phyloP scores from a whole-genome alignment of 129 eudicot genomes.

The Tagetes erecta region DNA sequence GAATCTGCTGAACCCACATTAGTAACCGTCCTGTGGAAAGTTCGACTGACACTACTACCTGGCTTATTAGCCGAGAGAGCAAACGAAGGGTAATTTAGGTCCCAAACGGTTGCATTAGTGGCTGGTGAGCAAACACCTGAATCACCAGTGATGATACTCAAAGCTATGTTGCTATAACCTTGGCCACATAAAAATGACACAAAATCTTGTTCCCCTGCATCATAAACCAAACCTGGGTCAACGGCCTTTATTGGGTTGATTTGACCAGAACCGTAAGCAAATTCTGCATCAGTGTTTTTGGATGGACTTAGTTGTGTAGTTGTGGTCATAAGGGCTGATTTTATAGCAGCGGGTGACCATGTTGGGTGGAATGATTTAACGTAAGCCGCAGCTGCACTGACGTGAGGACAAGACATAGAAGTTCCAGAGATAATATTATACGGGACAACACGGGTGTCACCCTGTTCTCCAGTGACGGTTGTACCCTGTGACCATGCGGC shows the following conservation, averaged over 20 bases:
- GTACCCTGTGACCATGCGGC: slow-evolving; percentile 59
- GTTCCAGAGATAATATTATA: slow-evolving; percentile 59
- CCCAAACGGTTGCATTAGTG: slow-evolving; percentile 31
- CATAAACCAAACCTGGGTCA: slow-evolving; percentile 56
- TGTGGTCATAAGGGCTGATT: slow-evolving; percentile 71
- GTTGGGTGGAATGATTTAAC: slow-evolving; percentile 58
- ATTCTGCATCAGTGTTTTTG: slow-evolving; percentile 39
- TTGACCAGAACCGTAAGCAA: slow-evolving; percentile 61
- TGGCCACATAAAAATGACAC: slow-evolving; percentile 52
- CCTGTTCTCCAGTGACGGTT: slow-evolving; percentile 37
- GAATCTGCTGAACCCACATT: slow-evolving; percentile 47
- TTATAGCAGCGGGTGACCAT: slow-evolving; percentile 69
- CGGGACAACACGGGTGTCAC: slow-evolving; percentile 48
- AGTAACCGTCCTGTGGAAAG: slow-evolving; percentile 47
- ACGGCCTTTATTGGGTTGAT: slow-evolving; percentile 40
- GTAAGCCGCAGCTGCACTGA: slow-evolving; percentile 61
- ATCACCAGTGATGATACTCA: slow-evolving; percentile 37
- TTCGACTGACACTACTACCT: slow-evolving; percentile 13
- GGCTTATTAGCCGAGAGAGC: slow-evolving; percentile 23
- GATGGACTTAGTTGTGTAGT: slow-evolving; percentile 40
- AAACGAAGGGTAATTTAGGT: slow-evolving; percentile 60
- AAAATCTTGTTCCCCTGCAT: slow-evolving; percentile 39
- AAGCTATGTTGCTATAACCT: slow-evolving; percentile 35
- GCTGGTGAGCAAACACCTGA: slow-evolving; percentile 29
- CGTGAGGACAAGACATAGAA: slow-evolving; percentile 78